Conservation (phyloP, 2,329 filamentous ascomycete genomes). For the Phialemonium atrogriseum region DNA sequence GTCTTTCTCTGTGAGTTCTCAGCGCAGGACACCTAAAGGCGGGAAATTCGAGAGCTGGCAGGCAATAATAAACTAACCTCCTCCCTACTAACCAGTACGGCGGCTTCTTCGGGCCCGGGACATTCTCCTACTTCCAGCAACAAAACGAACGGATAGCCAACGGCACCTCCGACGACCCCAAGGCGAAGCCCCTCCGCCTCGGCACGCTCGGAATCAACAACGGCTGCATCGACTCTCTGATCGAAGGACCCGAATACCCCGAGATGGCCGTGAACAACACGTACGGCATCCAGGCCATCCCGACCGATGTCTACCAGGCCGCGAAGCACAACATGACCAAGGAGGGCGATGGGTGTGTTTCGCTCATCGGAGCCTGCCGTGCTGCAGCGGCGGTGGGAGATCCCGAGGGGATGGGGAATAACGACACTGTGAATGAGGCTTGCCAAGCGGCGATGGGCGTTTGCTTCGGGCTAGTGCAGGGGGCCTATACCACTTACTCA, state of each 20-base stretch:
- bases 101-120: slow-evolving; percentile 21
- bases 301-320: slow-evolving; percentile 6
- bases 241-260: slow-evolving; percentile 13
- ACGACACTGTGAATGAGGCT: slow-evolving; percentile 6
- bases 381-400: slow-evolving; percentile 29
- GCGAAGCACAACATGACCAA: slow-evolving; percentile 6
- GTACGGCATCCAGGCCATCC: slow-evolving; percentile 9
- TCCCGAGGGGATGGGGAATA: slow-evolving; percentile 21
- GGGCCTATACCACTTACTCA: slow-evolving; percentile 25
- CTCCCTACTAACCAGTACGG: slow-evolving; percentile 18
- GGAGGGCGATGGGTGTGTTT: slow-evolving; percentile 7
- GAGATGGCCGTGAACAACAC: slow-evolving; percentile 14
- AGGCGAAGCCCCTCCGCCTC: slow-evolving; percentile 12
- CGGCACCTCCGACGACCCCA: slow-evolving; percentile 8
- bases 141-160: slow-evolving; percentile 16
- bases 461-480: slow-evolving; percentile 6
- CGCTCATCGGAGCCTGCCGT: slow-evolving; percentile 6
- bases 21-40: background rate
- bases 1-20: slow-evolving; percentile 12
- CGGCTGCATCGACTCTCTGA: slow-evolving; percentile 15
- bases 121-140: slow-evolving; percentile 17
- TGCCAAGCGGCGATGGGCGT: slow-evolving; percentile 5
- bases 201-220: slow-evolving; percentile 18
- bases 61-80: slow-evolving; percentile 11
- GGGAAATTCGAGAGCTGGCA: no score